phyloP scores from a whole-genome alignment of 2,329 filamentous ascomycete genomes.

The Penicillium sp. region DNA sequence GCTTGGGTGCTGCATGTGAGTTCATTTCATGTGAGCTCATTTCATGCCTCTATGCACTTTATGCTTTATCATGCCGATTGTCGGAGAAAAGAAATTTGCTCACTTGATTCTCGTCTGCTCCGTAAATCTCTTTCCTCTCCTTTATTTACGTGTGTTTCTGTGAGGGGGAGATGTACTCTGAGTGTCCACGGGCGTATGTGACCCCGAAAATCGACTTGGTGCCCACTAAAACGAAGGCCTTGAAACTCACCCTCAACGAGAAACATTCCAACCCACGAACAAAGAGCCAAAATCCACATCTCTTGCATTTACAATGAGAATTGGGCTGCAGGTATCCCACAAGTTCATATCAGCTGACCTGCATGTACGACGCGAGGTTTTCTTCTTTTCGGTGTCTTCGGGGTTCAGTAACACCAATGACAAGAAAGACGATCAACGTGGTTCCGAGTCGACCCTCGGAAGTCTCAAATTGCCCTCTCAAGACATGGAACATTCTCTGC shows the following conservation, averaged over 20 bases:
- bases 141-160: too few species aligned
- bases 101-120: too few species aligned
- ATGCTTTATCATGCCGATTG: not conserved
- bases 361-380: not conserved
- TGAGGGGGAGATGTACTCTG: too few species aligned
- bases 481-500: slow-evolving; percentile 7
- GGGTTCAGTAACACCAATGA: slow-evolving; percentile 5
- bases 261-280: not conserved
- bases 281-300: not conserved
- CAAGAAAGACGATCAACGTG: slow-evolving; percentile 1
- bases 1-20: not conserved
- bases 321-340: slow-evolving; percentile 17
- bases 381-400: not conserved
- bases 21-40: not conserved
- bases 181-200: too few species aligned
- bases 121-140: too few species aligned
- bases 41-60: not conserved
- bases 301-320: slow-evolving; percentile 14
- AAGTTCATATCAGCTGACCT: slow-evolving; percentile 24
- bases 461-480: slow-evolving; percentile 11
- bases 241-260: not conserved
- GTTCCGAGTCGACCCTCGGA: slow-evolving; percentile 2
- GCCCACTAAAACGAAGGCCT: too few species aligned
- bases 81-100: not conserved
- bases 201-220: too few species aligned